phyloP scores from a whole-genome alignment of 2,329 filamentous ascomycete genomes.

The Diplocarpon mali region DNA sequence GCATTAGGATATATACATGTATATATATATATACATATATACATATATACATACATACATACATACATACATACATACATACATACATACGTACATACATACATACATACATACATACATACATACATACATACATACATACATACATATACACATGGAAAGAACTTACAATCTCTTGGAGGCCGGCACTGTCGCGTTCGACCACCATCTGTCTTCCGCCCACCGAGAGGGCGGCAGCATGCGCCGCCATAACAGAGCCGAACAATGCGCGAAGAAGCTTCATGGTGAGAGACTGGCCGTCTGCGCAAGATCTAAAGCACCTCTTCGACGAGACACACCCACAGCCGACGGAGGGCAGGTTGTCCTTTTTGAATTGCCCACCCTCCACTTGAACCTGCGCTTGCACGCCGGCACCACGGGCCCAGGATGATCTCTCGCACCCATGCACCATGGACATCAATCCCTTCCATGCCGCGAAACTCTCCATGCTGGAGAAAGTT shows the following conservation, averaged over 20 bases:
- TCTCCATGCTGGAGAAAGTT: not conserved
- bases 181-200: slow-evolving; percentile 37
- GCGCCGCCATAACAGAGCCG: slow-evolving; percentile 31
- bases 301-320: no score
- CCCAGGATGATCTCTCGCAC: no score
- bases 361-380: no score
- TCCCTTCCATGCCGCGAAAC: no score
- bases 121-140: not conserved
- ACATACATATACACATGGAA: no score
- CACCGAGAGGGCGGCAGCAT: slow-evolving; percentile 36
- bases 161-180: slow-evolving; percentile 43
- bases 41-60: not conserved
- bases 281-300: slow-evolving; percentile 22
- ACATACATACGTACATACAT: not conserved
- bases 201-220: slow-evolving; percentile 38
- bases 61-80: no score
- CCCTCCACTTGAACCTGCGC: no score
- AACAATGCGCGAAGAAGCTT: slow-evolving; percentile 28
- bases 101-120: not conserved
- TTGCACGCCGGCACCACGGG: no score
- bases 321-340: no score
- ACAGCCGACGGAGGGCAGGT: no score
- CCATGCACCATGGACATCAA: no score
- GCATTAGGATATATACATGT: no score
- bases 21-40: not conserved